Evolutionary conservation across 805 yeast species (phyloP), one percentile per base, ranked within the genome.

Genomic region (Starmerella stigmatis): DNA sequence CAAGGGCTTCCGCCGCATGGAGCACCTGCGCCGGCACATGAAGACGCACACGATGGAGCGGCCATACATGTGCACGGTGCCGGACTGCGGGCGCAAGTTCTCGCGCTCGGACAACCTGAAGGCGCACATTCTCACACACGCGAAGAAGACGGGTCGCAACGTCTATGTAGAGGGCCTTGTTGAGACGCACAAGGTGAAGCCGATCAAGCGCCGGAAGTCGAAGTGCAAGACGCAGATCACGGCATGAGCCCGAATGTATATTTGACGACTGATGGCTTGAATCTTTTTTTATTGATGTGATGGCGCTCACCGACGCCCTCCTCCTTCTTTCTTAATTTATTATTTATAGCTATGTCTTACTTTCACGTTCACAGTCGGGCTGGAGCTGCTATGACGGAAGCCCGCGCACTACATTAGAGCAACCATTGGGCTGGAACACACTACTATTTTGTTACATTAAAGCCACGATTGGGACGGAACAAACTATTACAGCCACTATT

Each of bases 31-130:
- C 41, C 60, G 71, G 21, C 96, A 86, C 62, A 65, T 71, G 60
- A 70, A 86, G 53, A 70, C 86, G 1, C 96, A 86, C 61, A 75
- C 86, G 4, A 74, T 76, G 51, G 89, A 82, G 51, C 71, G 94
- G 48, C 94, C 95, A 0, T 86, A 74, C 57, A 62, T 61, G 29
- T 83, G 96, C 61, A 64, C 67, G 5, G 67, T 66, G 13, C 60
- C 64, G 5, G 70, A 64, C 13, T 85, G 94, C 64, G 70, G 67
- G 2, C 78, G 79, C 50, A 60, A 76, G 28, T 85, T 85, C 59
- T 71, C 78, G 29, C 70, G 94, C 52, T 79, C 79, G 46, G 88
- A 86, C 52, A 94, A 86, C 64, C 68, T 86, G 43, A 72, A 78
- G 43, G 85, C 92, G 13, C 96, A 86, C 60, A 57, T 70, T 47